A percentile compares a stretch with the other conserved stretches of the same genome.
phyloP scores from a whole-genome alignment of 225 moss, liverwort and hornwort genomes.

The Climacium dendroides region DNA sequence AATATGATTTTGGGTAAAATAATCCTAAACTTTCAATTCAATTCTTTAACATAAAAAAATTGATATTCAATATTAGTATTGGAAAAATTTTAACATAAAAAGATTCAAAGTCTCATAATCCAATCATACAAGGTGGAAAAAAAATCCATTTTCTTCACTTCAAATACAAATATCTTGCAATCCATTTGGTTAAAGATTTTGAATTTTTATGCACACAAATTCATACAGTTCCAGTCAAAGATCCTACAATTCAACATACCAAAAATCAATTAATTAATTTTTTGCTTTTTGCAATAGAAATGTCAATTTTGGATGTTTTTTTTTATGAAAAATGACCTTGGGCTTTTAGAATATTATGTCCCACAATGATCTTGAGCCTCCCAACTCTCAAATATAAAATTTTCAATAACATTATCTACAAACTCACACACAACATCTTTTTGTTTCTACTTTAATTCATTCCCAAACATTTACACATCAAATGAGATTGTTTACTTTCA shows the following conservation, averaged over 20 bases:
- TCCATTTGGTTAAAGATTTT: background rate
- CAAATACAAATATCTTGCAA: background rate
- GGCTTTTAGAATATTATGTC: background rate
- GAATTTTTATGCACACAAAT: too few relatives aligned
- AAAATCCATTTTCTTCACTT: background rate
- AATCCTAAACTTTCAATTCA: too few relatives aligned
- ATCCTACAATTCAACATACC: accelerated
- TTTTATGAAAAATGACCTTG: background rate
- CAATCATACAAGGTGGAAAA: too few relatives aligned
- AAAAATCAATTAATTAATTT: background rate
- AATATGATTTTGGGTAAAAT: too few relatives aligned
- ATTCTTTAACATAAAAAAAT: too few relatives aligned
- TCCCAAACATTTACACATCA: background rate
- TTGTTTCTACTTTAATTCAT: background rate
- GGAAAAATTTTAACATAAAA: too few relatives aligned
- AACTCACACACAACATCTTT: accelerated
- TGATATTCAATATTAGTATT: too few relatives aligned
- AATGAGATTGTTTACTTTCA: too few relatives aligned
- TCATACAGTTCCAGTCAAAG: accelerated
- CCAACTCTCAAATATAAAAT: background rate
- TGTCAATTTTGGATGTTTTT: background rate
- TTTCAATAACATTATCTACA: background rate
- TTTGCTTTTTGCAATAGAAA: background rate
- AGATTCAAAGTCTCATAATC: too few relatives aligned
- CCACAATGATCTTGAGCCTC: background rate